phyloP scores from a whole-genome alignment of 2,329 filamentous ascomycete species.

The Fusarium acutatum region DNA sequence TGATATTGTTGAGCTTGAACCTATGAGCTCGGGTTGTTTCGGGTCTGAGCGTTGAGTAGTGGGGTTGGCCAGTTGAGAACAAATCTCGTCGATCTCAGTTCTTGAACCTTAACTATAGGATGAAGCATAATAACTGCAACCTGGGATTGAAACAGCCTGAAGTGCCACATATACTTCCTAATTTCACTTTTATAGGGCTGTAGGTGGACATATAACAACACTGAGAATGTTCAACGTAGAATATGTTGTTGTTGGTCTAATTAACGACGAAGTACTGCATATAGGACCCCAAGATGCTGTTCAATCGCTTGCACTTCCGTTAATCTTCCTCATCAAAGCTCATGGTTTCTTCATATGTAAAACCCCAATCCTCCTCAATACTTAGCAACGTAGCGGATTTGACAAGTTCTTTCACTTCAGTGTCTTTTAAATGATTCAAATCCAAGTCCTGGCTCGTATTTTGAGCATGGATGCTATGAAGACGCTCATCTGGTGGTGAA shows the following conservation, averaged over 20 bases:
- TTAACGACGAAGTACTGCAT: not conserved
- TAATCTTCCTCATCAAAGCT: not conserved
- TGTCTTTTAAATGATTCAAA: constrained; percentile 23
- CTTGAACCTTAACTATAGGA: not conserved
- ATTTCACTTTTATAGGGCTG: not conserved
- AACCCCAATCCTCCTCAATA: constrained; percentile 47
- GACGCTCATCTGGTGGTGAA: constrained; percentile 5
- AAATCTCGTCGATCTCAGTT: not conserved
- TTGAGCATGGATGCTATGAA: constrained; percentile 27
- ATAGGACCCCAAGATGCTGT: not conserved
- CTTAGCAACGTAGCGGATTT: constrained; percentile 42
- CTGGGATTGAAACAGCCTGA: not conserved
- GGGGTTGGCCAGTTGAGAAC: not conserved
- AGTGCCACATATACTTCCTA: not conserved
- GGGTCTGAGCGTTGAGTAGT: not conserved
- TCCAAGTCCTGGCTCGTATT: constrained; percentile 46
- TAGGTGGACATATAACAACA: not conserved
- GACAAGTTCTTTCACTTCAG: constrained; percentile 33
- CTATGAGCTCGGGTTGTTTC: not conserved
- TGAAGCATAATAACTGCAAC: not conserved
- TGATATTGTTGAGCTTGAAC: not conserved
- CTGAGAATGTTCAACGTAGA: not conserved
- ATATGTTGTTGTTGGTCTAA: not conserved
- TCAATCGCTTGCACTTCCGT: not conserved
- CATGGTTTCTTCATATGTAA: constrained; percentile 45